These are phyloP conservation scores for Amyloporia xantha DNA, from an alignment of 768 basidiomycete species.

Conservation along the genomic window DNA sequence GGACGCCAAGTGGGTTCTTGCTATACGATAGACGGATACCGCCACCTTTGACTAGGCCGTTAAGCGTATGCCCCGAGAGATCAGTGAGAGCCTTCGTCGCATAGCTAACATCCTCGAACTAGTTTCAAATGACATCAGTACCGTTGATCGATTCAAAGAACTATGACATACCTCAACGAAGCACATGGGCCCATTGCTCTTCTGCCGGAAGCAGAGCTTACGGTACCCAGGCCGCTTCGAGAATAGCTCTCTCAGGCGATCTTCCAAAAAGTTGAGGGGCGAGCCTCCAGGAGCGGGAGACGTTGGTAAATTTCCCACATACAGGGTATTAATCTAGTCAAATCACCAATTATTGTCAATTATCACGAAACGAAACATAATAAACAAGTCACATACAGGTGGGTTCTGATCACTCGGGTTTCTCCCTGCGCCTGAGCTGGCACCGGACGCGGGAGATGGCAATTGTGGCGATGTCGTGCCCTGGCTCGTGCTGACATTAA, in stretches of 20 bases:
- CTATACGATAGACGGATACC: conserved; percentile 97
- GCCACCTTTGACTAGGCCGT: conserved; percentile 87
- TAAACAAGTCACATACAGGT: conserved; percentile 46
- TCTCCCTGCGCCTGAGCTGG: conserved; percentile 36
- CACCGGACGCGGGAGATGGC: conserved; percentile 68
- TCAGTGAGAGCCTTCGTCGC: conserved; percentile 87
- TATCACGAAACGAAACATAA: not conserved
- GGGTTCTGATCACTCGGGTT: conserved; percentile 83
- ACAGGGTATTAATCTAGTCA: conserved; percentile 87
- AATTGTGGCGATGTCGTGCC: conserved; percentile 66
- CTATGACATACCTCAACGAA: conserved; percentile 78
- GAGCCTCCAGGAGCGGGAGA: conserved; percentile 64
- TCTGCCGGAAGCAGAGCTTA: conserved; percentile 91
- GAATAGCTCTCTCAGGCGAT: conserved; percentile 79
- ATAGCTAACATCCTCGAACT: conserved; percentile 87
- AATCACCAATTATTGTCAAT: not conserved
- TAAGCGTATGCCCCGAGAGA: conserved; percentile 85
- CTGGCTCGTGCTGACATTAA: conserved; percentile 47
- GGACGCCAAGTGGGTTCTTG: conserved; percentile 95
- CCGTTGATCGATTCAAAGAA: not conserved
- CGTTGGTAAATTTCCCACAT: conserved; percentile 95
- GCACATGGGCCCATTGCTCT: conserved; percentile 98
- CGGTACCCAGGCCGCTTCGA: conserved; percentile 75
- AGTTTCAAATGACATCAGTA: too few relatives aligned
- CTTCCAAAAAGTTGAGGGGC: conserved; percentile 79